Conservation (phyloP, 441 rosid genomes). For the Populus hybrid region DNA sequence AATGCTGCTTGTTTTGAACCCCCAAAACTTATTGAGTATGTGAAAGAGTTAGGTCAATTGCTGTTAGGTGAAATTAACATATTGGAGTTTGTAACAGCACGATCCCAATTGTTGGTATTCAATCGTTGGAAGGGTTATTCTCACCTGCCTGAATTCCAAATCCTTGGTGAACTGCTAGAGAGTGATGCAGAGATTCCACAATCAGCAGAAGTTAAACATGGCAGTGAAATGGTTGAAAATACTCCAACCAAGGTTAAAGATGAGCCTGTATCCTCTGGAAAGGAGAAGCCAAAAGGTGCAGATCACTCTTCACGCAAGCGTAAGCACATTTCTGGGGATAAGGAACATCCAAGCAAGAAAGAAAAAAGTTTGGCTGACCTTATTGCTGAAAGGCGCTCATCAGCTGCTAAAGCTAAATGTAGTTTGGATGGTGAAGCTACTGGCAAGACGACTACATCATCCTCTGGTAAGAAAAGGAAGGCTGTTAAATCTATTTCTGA, state of each 20-base stretch:
- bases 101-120: constrained; percentile 62
- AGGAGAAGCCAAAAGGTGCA: constrained; percentile 31
- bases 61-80: constrained; percentile 39
- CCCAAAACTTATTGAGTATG: constrained; percentile 35
- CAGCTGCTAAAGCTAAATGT: constrained; percentile 25
- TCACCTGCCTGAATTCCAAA: constrained; percentile 50
- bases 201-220: constrained; percentile 22
- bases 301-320: constrained; percentile 30
- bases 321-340: constrained; percentile 33
- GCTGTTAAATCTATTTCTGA: constrained; percentile 23
- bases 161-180: constrained; percentile 42
- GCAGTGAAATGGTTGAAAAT: constrained; percentile 23
- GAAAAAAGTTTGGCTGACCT: constrained; percentile 62
- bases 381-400: constrained; percentile 40
- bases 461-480: constrained; percentile 46
- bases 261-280: constrained; percentile 23
- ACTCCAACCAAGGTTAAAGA: constrained; percentile 21
- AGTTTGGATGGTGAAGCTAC: constrained; percentile 23
- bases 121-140: constrained; percentile 64
- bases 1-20: constrained; percentile 53
- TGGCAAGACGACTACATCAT: constrained; percentile 17
- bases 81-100: constrained; percentile 45
- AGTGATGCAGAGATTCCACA: constrained; percentile 39
- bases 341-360: constrained; percentile 30
- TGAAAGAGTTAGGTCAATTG: constrained; percentile 45